A percentile compares a stretch with the other conserved stretches of the same genome.
Conservation (phyloP, 2,329 filamentous ascomycete genomes). For the Fusarium mundagurra region DNA sequence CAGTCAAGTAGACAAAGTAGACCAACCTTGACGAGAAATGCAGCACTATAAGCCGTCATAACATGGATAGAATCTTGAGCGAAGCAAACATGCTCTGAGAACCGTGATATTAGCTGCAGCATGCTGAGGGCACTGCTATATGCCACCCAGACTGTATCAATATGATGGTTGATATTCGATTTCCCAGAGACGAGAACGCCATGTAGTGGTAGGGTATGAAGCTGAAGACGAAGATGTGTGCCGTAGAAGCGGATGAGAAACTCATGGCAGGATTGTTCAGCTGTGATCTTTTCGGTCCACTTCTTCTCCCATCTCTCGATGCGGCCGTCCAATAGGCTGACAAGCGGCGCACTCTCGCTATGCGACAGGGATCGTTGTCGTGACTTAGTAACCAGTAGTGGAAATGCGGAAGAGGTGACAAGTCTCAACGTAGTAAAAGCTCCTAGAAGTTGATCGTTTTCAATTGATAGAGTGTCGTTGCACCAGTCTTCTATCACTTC, state of each 20-base stretch:
- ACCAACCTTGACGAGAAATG: neutral
- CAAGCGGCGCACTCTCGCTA: neutral
- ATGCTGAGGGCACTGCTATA: neutral
- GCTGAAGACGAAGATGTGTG: neutral
- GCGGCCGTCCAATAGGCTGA: neutral
- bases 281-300: neutral
- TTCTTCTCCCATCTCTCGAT: neutral
- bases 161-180: neutral
- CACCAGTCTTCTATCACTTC: neutral
- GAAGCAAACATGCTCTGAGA: neutral
- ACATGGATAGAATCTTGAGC: neutral
- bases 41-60: neutral
- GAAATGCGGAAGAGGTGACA: neutral
- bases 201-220: neutral
- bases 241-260: neutral
- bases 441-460: neutral
- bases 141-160: neutral
- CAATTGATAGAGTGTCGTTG: neutral
- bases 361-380: neutral
- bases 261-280: neutral
- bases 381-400: neutral
- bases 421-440: neutral
- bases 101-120: neutral
- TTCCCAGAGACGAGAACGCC: neutral
- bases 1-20: fast-evolving